Evolutionary conservation across 2,329 filamentous ascomycete species (phyloP).

Genomic region (Colletotrichum eleusines): DNA sequence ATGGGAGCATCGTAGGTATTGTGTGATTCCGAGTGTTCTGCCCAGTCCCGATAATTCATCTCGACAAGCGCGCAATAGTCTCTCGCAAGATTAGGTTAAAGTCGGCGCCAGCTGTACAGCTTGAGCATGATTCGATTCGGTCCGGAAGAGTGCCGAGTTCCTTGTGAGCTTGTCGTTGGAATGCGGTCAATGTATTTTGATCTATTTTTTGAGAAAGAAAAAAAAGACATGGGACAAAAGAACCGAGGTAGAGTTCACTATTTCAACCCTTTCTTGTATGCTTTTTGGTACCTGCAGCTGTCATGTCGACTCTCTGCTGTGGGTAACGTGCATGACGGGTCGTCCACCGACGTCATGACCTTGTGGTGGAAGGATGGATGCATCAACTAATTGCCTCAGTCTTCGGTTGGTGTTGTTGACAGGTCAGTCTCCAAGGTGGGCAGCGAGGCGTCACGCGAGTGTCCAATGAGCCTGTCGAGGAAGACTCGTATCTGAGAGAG

Average conservation of each 20-base stretch:
- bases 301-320: not conserved
- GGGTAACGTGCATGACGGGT: not conserved
- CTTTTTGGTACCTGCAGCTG: conserved; percentile 41
- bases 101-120: not conserved
- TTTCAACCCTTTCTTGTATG: too few species aligned
- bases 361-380: not conserved
- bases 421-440: not conserved
- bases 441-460: not conserved
- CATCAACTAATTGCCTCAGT: not conserved
- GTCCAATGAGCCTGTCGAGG: not conserved
- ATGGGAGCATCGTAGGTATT: not conserved
- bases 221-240: not conserved
- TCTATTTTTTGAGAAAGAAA: too few species aligned
- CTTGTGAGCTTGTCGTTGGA: not conserved
- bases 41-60: not conserved
- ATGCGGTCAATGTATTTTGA: not conserved
- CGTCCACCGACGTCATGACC: not conserved
- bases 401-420: not conserved
- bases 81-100: not conserved
- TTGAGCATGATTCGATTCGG: not conserved
- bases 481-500: conserved; percentile 15
- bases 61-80: not conserved
- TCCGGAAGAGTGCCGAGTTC: not conserved
- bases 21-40: not conserved
- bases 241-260: too few species aligned